phyloP scores from a whole-genome alignment of 1,284 basidiomycete genomes.

The Nidula niveotomentosa region DNA sequence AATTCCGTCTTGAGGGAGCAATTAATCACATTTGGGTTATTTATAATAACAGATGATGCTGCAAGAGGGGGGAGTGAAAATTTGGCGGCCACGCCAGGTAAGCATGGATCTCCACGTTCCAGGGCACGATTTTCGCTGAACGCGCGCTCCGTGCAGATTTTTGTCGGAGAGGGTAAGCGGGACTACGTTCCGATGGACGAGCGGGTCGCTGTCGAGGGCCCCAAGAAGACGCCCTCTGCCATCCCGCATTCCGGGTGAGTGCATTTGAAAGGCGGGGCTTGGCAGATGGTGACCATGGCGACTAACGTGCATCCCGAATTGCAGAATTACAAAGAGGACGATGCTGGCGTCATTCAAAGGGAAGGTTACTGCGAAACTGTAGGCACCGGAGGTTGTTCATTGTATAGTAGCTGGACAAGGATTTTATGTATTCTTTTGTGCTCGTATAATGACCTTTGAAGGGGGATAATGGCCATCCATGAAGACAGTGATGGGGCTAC shows the following conservation, averaged over 20 bases:
- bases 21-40: conserved; percentile 3
- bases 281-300: conserved; percentile 30
- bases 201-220: conserved; percentile 52
- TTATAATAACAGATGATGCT: conserved; percentile 73
- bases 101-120: conserved; percentile 9
- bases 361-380: conserved; percentile 52
- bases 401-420: conserved; percentile 2
- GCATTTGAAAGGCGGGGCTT: conserved; percentile 5
- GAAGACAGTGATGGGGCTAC: neutral
- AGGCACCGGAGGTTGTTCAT: conserved; percentile 8
- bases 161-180: conserved; percentile 70
- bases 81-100: conserved; percentile 87
- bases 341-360: conserved; percentile 70
- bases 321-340: conserved; percentile 77
- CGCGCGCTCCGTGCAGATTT: conserved; percentile 43
- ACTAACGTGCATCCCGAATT: conserved; percentile 15
- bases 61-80: conserved; percentile 83
- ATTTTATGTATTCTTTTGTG: conserved; percentile 1
- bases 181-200: conserved; percentile 70
- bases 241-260: conserved; percentile 78
- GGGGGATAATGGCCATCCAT: neutral
- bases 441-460: neutral
- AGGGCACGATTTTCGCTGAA: neutral
- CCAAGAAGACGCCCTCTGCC: conserved; percentile 59
- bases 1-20: conserved; percentile 2